Evolutionary conservation across 768 basidiomycete species (phyloP), one percentile per base, ranked within the genome.

Genomic region (Pleurotus platypus): DNA sequence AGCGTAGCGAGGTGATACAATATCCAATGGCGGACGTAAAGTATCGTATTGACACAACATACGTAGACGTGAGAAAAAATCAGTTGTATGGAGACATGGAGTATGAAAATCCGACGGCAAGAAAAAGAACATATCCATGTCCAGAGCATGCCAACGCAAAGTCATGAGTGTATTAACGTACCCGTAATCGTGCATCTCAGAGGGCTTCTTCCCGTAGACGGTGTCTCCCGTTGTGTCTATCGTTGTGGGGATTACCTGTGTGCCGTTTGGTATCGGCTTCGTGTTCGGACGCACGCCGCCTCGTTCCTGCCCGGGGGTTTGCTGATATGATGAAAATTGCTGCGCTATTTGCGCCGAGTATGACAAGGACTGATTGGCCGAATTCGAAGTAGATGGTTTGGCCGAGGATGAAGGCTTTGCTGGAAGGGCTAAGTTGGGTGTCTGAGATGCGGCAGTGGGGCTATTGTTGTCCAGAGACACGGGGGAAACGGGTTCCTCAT

Each of bases 141-240:
- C 35, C 57, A 20, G 59, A 61, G 48, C 61, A 55, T 57, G 55
- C 48, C 22, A 38, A 24, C 18, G 46, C 22, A 15, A 46, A 56
- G 27, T 7, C 30, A 46, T 46, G 43, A 56, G 18, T 27, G 42
- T 30, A 46, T 2, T 56, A 58, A 77, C 89, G 87, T 79, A 91
- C 89, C 89, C 89, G 78, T 85, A 84, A 67, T 91, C 89, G 59
- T 87, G 85, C 86, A 87, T 87, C 68, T 90, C 88, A 16, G 82
- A 82, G 7, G 84, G 84, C 61, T 85, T 81, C 64, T 86, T 78
- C 15, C 81, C 77, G 66, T 80, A 79, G 12, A 82, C 75, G 47
- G 72, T 75, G 55, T 78, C 73, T 30, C 64, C 58, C 1, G 64
- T 62, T 5, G 61, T 49, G 15, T 61, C 30, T 22, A 63, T 66